phyloP scores from a whole-genome alignment of 306 rosid species.

The Prunus davidiana region DNA sequence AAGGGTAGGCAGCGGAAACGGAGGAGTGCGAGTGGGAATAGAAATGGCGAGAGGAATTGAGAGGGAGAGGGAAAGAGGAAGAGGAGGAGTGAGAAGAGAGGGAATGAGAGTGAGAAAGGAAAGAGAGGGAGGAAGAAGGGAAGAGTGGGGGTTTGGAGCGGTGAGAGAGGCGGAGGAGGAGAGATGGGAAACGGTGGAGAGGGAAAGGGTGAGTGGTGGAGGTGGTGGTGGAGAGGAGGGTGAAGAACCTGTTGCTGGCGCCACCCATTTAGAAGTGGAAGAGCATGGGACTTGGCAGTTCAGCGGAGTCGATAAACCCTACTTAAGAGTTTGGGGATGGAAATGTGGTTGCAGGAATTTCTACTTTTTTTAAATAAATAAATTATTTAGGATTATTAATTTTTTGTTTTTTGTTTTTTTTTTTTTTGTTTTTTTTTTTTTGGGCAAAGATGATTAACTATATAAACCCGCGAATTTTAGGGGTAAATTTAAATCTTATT shows the following conservation, averaged over 20 bases:
- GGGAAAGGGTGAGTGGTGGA: conserved; percentile 26
- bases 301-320: conserved; percentile 1
- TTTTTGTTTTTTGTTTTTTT: no score
- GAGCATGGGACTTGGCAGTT: not conserved
- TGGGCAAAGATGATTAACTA: no score
- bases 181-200: conserved; percentile 4
- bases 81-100: conserved; percentile 4
- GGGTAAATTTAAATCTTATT: no score
- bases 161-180: conserved; percentile 20
- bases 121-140: conserved; percentile 17
- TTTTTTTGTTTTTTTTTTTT: no score
- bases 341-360: not conserved
- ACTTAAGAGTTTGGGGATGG: not conserved
- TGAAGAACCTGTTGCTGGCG: conserved; percentile 56
- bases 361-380: no score
- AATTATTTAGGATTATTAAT: no score
- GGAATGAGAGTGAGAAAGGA: not conserved
- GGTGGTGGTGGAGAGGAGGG: conserved; percentile 51
- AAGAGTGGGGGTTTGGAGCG: conserved; percentile 15
- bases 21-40: conserved; percentile 39
- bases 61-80: conserved; percentile 9
- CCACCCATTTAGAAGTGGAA: conserved; percentile 42
- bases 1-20: not conserved
- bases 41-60: conserved; percentile 39
- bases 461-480: no score